Evolutionary conservation across 2,329 filamentous ascomycete genomes (phyloP).

Genomic region (Pyrenophora seminiperda): DNA sequence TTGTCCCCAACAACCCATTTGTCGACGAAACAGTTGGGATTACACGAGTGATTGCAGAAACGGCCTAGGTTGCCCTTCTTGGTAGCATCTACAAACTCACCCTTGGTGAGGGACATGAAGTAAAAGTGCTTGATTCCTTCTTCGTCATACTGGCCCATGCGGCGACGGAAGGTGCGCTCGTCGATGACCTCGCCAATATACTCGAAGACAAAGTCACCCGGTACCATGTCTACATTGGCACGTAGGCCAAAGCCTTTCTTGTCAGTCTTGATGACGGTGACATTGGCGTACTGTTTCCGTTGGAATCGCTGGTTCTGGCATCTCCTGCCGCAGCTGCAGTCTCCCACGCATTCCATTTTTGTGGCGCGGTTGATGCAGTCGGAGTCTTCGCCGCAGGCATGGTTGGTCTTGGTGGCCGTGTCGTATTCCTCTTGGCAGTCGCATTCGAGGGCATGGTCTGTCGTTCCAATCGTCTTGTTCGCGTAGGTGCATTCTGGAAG

Average conservation of each 20-base stretch:
- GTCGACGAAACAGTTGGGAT: conserved; percentile 98
- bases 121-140: conserved; percentile 99
- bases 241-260: conserved; percentile 97
- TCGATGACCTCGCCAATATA: conserved; percentile 99
- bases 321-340: conserved; percentile 82
- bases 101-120: conserved; percentile 98
- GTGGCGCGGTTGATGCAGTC: conserved; percentile 98
- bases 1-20: conserved; percentile 99
- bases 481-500: conserved; percentile 89
- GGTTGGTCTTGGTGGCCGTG: conserved; percentile 62
- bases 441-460: conserved; percentile 92
- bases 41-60: conserved; percentile 99
- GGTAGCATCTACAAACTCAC: conserved; percentile 96
- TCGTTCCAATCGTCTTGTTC: conserved; percentile 86
- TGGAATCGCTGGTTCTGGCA: conserved; percentile 97
- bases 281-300: conserved; percentile 83
- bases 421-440: conserved; percentile 93
- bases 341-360: conserved; percentile 92
- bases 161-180: conserved; percentile 82
- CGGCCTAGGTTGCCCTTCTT: conserved; percentile 94
- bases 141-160: conserved; percentile 91
- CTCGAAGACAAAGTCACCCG: conserved; percentile 94
- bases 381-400: conserved; percentile 92
- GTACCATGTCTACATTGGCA: conserved; percentile 74
- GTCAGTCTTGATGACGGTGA: conserved; percentile 95